phyloP scores from a whole-genome alignment of 2,329 filamentous ascomycete species.

The Aspergillus tanneri region DNA sequence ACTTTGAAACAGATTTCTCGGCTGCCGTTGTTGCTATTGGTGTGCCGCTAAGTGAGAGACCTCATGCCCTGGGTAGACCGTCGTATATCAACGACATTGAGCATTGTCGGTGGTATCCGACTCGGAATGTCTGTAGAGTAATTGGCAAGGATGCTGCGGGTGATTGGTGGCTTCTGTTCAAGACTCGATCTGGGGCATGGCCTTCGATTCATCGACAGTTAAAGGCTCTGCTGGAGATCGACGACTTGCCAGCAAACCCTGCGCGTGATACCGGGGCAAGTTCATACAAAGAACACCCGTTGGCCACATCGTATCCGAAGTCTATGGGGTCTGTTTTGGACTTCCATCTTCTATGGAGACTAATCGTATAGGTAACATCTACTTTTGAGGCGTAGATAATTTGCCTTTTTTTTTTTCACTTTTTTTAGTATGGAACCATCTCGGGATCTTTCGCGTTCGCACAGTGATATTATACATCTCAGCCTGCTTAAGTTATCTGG shows the following conservation, averaged over 20 bases:
- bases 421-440: no score
- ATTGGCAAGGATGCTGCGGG: constrained; percentile 36
- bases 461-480: no score
- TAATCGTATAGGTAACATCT: not conserved
- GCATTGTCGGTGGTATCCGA: constrained; percentile 2
- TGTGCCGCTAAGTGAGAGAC: not conserved
- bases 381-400: not conserved
- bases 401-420: no score
- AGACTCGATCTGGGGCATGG: constrained; percentile 25
- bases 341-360: not conserved
- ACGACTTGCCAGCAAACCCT: no score
- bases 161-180: constrained; percentile 33
- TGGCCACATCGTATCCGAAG: not conserved
- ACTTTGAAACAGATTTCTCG: constrained; percentile 43
- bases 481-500: no score
- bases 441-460: no score
- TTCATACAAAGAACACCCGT: not conserved
- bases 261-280: no score
- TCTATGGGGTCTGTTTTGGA: not conserved
- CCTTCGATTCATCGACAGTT: constrained; percentile 18
- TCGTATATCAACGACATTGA: constrained; percentile 13
- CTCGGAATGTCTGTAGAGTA: constrained; percentile 21
- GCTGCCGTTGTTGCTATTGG: constrained; percentile 18
- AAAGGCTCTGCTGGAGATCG: not conserved
- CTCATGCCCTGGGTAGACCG: constrained; percentile 11